Conservation (phyloP, 192 early-diverging fungal species). For the Rhizophagus sp. region DNA sequence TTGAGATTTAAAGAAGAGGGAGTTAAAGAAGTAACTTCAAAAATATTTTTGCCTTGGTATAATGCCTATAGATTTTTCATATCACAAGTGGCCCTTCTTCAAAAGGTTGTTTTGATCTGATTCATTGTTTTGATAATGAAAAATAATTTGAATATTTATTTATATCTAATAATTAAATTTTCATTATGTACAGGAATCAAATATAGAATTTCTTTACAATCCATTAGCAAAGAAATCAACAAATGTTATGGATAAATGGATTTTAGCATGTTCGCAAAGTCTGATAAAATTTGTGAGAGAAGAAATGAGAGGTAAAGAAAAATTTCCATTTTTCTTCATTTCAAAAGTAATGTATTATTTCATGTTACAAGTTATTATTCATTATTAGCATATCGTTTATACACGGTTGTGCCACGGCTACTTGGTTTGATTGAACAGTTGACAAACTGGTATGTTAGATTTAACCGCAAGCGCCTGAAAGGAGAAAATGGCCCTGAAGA, state of each 20-base stretch:
- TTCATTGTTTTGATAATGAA: conserved; percentile 29
- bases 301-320: conserved; percentile 76
- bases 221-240: conserved; percentile 64
- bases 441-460: conserved; percentile 99
- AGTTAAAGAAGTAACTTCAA: conserved; percentile 91
- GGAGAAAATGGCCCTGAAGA: conserved; percentile 91
- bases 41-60: conserved; percentile 98
- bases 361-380: background rate
- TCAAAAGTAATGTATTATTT: background rate
- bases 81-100: conserved; percentile 84
- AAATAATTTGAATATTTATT: background rate
- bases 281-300: conserved; percentile 90
- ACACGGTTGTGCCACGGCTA: conserved; percentile 95
- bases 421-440: conserved; percentile 88
- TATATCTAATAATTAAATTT: background rate
- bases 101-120: conserved; percentile 60
- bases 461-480: conserved; percentile 97
- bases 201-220: conserved; percentile 76
- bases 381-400: conserved; percentile 78
- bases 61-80: conserved; percentile 97
- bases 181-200: conserved; percentile 6
- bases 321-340: too few relatives aligned
- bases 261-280: conserved; percentile 92
- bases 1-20: conserved; percentile 96
- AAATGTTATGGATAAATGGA: conserved; percentile 99